A percentile compares a stretch with the other conserved stretches of the same genome.
These are phyloP conservation scores for Solanum etuberosum DNA, from an alignment of 257 asterid genomes.

Conservation along the genomic window DNA sequence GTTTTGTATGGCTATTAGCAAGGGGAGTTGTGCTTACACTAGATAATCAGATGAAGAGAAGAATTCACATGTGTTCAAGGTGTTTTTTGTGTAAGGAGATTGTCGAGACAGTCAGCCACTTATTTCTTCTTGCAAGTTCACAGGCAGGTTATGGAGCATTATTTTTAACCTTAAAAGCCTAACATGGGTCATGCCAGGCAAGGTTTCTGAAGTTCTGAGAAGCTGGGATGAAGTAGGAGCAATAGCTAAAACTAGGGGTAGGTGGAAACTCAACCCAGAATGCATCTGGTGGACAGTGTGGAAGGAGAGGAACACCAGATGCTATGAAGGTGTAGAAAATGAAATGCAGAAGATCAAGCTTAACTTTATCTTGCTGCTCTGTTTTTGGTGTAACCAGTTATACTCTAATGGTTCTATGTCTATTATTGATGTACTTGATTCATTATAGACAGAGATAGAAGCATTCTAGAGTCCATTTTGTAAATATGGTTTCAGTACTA, in stretches of 20 bases:
- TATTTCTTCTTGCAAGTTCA: background rate
- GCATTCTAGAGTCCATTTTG: background rate
- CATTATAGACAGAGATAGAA: background rate
- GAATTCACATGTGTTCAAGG: background rate
- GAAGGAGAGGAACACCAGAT: background rate
- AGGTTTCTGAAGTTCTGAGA: background rate
- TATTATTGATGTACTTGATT: background rate
- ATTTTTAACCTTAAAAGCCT: background rate
- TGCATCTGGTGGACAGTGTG: background rate
- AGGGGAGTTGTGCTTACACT: background rate
- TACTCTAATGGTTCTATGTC: background rate
- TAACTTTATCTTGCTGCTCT: background rate
- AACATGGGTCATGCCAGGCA: background rate
- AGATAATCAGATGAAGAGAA: background rate
- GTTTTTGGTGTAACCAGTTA: background rate
- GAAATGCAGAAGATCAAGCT: background rate
- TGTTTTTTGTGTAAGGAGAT: background rate
- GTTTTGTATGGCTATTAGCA: background rate
- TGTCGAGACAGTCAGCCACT: background rate
- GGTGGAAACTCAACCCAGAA: background rate
- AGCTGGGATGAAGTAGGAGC: background rate
- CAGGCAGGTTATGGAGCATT: background rate
- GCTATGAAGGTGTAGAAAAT: background rate
- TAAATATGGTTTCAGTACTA: background rate
- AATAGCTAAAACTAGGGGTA: background rate